A percentile compares a stretch with the other conserved stretches of the same genome.
phyloP scores from a whole-genome alignment of 148 eudicot species.

The Salicornia ramosissima region DNA sequence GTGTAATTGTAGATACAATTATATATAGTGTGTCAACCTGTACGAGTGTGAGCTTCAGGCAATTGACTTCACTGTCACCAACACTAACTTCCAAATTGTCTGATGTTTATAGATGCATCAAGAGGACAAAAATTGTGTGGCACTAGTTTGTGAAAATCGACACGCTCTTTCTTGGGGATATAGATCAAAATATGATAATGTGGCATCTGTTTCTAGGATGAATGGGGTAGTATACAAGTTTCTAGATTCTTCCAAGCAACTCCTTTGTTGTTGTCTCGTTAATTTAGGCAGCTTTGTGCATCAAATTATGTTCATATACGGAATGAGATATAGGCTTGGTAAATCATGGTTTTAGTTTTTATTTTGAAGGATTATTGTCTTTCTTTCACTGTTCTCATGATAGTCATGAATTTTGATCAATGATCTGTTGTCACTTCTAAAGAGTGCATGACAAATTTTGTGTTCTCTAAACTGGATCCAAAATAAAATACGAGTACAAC shows the following conservation, averaged over 20 bases:
- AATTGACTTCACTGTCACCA: neutral
- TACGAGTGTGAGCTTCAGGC: neutral
- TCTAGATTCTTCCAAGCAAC: neutral
- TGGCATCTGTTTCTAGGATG: neutral
- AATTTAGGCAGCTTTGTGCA: neutral
- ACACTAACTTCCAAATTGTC: neutral
- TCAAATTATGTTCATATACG: too few species aligned
- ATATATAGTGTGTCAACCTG: neutral
- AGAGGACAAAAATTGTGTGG: neutral
- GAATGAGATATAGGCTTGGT: neutral
- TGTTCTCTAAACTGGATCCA: neutral
- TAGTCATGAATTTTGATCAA: too few species aligned
- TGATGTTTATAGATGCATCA: neutral
- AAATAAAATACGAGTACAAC: too few species aligned
- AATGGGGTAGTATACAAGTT: neutral
- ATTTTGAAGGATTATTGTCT: too few species aligned
- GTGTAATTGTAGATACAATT: neutral
- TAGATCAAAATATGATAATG: neutral
- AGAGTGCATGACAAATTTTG: neutral
- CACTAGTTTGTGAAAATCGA: neutral
- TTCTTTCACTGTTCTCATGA: too few species aligned
- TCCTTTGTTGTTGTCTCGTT: neutral
- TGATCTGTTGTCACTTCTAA: neutral
- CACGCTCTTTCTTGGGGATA: neutral
- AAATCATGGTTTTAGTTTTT: neutral